Evolutionary conservation across 1,284 basidiomycete genomes (phyloP).

Genomic region (Boletus holoroseus): DNA sequence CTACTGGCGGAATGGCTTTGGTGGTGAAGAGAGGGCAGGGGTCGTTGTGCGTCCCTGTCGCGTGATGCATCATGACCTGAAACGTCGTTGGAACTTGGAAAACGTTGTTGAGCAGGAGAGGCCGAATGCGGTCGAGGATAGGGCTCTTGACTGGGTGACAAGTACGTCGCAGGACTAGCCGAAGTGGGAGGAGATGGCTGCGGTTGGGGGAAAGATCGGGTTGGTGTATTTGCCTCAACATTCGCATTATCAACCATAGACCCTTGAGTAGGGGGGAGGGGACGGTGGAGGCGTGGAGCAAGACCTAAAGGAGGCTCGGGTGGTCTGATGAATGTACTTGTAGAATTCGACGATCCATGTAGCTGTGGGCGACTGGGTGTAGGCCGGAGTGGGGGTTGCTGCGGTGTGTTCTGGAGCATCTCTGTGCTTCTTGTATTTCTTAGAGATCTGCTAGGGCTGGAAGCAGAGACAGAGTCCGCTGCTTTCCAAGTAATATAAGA

Average conservation of each 20-base stretch:
- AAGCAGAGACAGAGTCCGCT: conserved; percentile 21
- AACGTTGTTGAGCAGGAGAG: conserved; percentile 40
- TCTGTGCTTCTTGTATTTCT: conserved; percentile 32
- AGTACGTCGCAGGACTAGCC: conserved; percentile 23
- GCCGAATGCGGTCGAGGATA: conserved; percentile 58
- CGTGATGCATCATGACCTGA: conserved; percentile 21
- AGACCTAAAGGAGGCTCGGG: conserved; percentile 18
- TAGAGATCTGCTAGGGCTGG: conserved; percentile 12
- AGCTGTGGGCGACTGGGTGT: conserved; percentile 32
- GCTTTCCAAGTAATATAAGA: conserved; percentile 26
- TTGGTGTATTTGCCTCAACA: conserved; percentile 18
- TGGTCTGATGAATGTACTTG: conserved; percentile 15
- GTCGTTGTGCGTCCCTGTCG: conserved; percentile 31
- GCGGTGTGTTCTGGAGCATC: conserved; percentile 22
- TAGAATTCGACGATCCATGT: conserved; percentile 21
- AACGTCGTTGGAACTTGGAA: conserved; percentile 24
- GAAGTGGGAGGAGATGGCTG: conserved; percentile 36
- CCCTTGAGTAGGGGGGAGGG: conserved; percentile 32
- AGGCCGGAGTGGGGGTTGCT: conserved; percentile 21
- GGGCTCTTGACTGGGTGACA: conserved; percentile 42
- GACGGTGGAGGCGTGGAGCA: conserved; percentile 24
- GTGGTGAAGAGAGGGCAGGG: conserved; percentile 25
- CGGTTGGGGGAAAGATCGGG: conserved; percentile 29
- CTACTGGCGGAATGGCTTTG: conserved; percentile 28
- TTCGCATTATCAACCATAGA: conserved; percentile 18